Base-by-base conservation (phyloP, 768 basidiomycete genomes). In the Auricularia sp. region DNA sequence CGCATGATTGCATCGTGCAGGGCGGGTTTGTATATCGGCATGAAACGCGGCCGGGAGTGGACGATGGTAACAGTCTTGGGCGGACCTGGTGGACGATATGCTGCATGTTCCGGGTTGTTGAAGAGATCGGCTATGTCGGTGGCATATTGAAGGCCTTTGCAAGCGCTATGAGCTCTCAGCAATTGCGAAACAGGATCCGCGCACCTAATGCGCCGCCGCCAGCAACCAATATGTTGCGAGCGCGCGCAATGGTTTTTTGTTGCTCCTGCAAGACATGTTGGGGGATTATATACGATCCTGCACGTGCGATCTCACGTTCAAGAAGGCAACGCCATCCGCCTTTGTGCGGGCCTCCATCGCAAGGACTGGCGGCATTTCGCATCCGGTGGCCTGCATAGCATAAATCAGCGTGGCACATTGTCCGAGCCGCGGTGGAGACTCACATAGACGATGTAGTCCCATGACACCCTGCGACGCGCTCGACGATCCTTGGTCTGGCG, bases 391-490 rank as follows among this genome's bases (percentile, higher is more conserved):
- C 56, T 59, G 56, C 24, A 24, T 14, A 35, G 14, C 56, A 34
- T 29, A 7, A 29, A 21, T 6, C 11, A 59, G 56, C 24, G 4
- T 14, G 6, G 7, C 24, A 29, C 11, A 24, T 59, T 14, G 34
- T 8, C 29, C 16, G 29, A 59, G 56, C 6, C 56, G 18, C 4
- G 29, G 18, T 18, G 18, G 54, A 54, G 29, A 59, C 56, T 3
- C 24, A 59, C 56, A 34, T 29, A 59, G 56, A 59, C 56, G 56
- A 59, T 29, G 34, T 59, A 59, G 56, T 59, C 56, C 29, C 34
- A 59, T 10, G 56, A 35, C 13, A 59, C 24, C 16, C 56, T 14
- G 14, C 56, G 24, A 10, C 56, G 56, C 7, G 56, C 56, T 6
- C 24, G 56, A 35, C 24, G 29, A 59, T 59, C 56, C 56, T 59